These are phyloP conservation scores for Colletotrichum falcatum DNA, from an alignment of 2,329 filamentous ascomycete genomes.

Conservation along the genomic window DNA sequence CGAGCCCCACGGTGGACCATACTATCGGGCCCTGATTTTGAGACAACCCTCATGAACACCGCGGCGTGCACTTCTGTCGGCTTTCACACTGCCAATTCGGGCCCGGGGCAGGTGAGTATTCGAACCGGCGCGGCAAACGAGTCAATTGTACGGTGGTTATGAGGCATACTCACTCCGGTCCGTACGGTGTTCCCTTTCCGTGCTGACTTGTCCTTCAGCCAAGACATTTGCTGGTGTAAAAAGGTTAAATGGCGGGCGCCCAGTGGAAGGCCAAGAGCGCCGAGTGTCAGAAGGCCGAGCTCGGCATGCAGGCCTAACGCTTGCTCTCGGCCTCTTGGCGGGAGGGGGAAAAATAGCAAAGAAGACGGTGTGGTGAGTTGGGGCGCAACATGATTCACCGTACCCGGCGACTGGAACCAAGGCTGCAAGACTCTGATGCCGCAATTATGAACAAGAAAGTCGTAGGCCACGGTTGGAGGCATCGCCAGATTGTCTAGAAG, in stretches of 20 bases:
- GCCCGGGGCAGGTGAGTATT: background rate
- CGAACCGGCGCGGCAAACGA: background rate
- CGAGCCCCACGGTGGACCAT: slow-evolving; percentile 2
- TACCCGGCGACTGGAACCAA: background rate
- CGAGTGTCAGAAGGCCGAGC: slow-evolving; percentile 31
- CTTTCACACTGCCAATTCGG: background rate
- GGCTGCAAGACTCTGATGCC: background rate
- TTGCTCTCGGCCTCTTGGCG: slow-evolving; percentile 38
- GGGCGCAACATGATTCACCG: background rate
- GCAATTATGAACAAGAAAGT: background rate
- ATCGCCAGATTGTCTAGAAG: background rate
- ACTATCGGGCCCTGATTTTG: slow-evolving; percentile 10
- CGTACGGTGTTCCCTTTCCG: background rate
- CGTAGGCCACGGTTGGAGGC: background rate
- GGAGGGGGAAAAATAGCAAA: slow-evolving; percentile 22
- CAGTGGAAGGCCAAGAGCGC: slow-evolving; percentile 37
- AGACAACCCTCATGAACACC: background rate
- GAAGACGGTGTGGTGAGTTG: background rate
- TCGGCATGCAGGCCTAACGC: slow-evolving; percentile 36
- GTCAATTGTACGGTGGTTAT: background rate
- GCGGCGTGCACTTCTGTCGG: background rate
- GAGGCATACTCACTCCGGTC: slow-evolving; percentile 36
- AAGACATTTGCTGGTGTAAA: slow-evolving; percentile 13
- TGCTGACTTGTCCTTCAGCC: slow-evolving; percentile 1
- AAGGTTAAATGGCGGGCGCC: background rate